phyloP scores from a whole-genome alignment of 108 stramenopile species.

The Cyclotella kingstonii region DNA sequence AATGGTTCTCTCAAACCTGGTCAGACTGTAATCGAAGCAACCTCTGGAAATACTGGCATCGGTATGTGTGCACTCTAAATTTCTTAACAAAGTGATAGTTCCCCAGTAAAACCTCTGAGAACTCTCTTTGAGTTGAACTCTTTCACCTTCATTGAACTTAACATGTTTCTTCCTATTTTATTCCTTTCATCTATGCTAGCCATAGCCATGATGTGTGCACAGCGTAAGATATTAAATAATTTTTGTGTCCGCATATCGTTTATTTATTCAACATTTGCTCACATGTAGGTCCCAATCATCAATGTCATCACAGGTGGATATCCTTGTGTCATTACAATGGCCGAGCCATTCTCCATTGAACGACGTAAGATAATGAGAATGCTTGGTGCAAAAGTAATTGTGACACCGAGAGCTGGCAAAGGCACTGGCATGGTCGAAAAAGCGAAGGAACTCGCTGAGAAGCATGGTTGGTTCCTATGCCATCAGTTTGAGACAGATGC shows the following conservation, averaged over 20 bases:
- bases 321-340: conserved; percentile 73
- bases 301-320: too few species aligned
- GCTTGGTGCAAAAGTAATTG: conserved; percentile 68
- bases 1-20: conserved; percentile 82
- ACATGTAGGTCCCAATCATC: too few species aligned
- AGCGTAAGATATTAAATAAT: too few species aligned
- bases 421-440: conserved; percentile 75
- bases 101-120: too few species aligned
- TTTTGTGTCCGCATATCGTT: too few species aligned
- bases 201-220: conserved; percentile 52
- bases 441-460: conserved; percentile 56
- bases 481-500: conserved; percentile 81
- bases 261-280: too few species aligned
- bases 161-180: too few species aligned
- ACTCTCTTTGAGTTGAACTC: too few species aligned
- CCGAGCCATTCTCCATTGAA: conserved; percentile 66
- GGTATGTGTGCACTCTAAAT: too few species aligned
- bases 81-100: too few species aligned
- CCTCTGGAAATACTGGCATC: conserved; percentile 95
- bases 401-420: conserved; percentile 62
- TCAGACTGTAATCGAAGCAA: conserved; percentile 91
- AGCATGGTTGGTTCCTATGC: conserved; percentile 66
- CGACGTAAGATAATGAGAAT: conserved; percentile 68
- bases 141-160: too few species aligned
- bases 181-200: too few species aligned